phyloP scores from a whole-genome alignment of 2,329 filamentous ascomycete genomes.

The Trichoderma brevicompactum region DNA sequence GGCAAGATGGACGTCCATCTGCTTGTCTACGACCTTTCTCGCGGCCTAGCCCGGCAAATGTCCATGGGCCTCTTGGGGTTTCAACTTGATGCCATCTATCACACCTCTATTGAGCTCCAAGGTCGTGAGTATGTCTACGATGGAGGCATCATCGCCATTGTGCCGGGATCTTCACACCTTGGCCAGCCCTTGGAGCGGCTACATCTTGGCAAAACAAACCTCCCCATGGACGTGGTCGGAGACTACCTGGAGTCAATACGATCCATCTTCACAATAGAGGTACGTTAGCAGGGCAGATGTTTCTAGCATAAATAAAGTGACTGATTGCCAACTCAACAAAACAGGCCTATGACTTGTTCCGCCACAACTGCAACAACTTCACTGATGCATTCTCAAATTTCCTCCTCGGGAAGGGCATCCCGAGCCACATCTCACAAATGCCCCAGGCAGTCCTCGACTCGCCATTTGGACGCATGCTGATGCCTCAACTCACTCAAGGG shows the following conservation, averaged over 20 bases:
- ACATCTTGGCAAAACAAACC: slow-evolving; percentile 73
- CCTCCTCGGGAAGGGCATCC: slow-evolving; percentile 84
- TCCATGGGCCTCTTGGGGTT: slow-evolving; percentile 59
- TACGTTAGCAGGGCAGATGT: slow-evolving; percentile 39
- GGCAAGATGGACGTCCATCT: slow-evolving; percentile 72
- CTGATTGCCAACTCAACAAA: not conserved
- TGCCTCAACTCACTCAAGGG: slow-evolving; percentile 66
- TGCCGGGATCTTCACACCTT: slow-evolving; percentile 83
- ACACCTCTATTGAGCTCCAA: slow-evolving; percentile 85
- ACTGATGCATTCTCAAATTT: slow-evolving; percentile 92
- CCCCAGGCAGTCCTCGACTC: slow-evolving; percentile 84
- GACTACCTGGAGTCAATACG: slow-evolving; percentile 87
- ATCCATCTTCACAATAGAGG: slow-evolving; percentile 79
- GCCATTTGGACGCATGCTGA: slow-evolving; percentile 85
- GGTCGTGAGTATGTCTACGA: slow-evolving; percentile 92
- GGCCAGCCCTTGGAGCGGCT: slow-evolving; percentile 80
- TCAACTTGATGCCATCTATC: slow-evolving; percentile 88
- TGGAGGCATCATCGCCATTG: slow-evolving; percentile 79
- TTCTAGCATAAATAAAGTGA: too few species aligned
- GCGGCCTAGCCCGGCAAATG: slow-evolving; percentile 60
- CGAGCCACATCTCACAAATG: slow-evolving; percentile 81
- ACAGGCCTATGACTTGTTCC: slow-evolving; percentile 84
- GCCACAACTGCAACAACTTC: slow-evolving; percentile 98
- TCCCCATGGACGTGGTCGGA: slow-evolving; percentile 79
- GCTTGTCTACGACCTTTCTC: slow-evolving; percentile 78